Percentiles rank a stretch among this genome's conserved stretches.
Conservation (phyloP, 2,329 filamentous ascomycete genomes). For the Gnomoniopsis sp. region DNA sequence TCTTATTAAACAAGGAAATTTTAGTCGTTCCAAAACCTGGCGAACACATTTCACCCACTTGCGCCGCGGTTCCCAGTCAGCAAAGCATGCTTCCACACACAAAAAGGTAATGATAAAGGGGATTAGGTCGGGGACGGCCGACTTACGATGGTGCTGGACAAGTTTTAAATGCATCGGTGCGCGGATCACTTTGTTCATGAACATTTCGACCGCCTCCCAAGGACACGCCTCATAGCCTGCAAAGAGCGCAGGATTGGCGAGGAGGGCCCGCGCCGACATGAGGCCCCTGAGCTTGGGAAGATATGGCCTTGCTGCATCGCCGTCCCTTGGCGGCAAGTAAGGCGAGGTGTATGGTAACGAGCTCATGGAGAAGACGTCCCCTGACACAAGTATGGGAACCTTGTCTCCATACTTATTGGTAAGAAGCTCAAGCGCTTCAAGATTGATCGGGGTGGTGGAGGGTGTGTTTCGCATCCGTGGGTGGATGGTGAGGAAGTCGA, state of each 20-base stretch:
- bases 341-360: constrained; percentile 43
- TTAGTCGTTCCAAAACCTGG: constrained; percentile 54
- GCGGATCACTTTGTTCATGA: constrained; percentile 55
- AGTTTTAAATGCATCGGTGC: constrained; percentile 62
- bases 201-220: constrained; percentile 60
- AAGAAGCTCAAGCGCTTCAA: constrained; percentile 57
- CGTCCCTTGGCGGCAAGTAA: constrained; percentile 22
- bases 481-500: constrained; percentile 70
- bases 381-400: constrained; percentile 66
- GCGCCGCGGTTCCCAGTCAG: background rate
- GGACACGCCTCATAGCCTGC: constrained; percentile 54
- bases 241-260: constrained; percentile 66
- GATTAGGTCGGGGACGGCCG: background rate
- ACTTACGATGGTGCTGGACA: constrained; percentile 53
- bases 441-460: constrained; percentile 57
- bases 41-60: constrained; percentile 60
- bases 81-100: background rate
- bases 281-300: constrained; percentile 56
- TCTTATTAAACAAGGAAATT: constrained; percentile 49
- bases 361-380: constrained; percentile 61
- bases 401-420: constrained; percentile 47
- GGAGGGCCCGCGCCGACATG: constrained; percentile 67
- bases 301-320: constrained; percentile 22
- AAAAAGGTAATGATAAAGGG: too few species aligned
- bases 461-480: constrained; percentile 61